Percentiles rank a stretch among this genome's conserved stretches.
phyloP scores from a whole-genome alignment of 306 rosid species.

The Hippophae gyantsensis region DNA sequence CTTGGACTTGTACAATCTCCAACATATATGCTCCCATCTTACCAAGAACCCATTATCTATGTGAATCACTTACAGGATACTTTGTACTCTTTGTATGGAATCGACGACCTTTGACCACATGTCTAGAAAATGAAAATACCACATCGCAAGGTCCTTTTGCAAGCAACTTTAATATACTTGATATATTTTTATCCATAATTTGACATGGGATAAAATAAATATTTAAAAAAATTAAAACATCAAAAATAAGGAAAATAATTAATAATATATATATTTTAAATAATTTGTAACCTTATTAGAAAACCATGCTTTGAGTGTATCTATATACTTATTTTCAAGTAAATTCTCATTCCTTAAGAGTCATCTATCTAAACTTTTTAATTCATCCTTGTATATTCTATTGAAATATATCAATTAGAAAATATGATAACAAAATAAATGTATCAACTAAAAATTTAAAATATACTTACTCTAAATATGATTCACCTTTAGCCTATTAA shows the following conservation, averaged over 20 bases:
- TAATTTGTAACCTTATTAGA: background rate
- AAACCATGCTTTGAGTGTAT: background rate
- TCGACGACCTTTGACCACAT: background rate
- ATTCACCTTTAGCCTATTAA: background rate
- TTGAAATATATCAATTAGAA: too few relatives aligned
- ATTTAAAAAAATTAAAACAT: too few relatives aligned
- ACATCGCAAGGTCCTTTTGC: background rate
- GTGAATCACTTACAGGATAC: too few relatives aligned
- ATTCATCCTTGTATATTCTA: background rate
- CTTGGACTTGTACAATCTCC: too few relatives aligned
- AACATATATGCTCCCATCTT: too few relatives aligned
- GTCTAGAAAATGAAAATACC: background rate
- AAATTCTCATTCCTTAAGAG: background rate
- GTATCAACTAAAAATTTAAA: background rate
- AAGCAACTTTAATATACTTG: constrained; percentile 1
- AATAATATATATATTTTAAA: too few relatives aligned
- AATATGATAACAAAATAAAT: background rate
- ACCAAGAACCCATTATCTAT: too few relatives aligned
- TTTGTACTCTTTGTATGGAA: background rate
- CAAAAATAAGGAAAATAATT: background rate
- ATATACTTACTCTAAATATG: background rate
- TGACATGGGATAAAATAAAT: background rate
- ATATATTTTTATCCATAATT: background rate
- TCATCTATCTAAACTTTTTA: background rate
- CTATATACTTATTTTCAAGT: background rate